Conservation (phyloP, 305 asterid species). For the Coffea humblotiana region DNA sequence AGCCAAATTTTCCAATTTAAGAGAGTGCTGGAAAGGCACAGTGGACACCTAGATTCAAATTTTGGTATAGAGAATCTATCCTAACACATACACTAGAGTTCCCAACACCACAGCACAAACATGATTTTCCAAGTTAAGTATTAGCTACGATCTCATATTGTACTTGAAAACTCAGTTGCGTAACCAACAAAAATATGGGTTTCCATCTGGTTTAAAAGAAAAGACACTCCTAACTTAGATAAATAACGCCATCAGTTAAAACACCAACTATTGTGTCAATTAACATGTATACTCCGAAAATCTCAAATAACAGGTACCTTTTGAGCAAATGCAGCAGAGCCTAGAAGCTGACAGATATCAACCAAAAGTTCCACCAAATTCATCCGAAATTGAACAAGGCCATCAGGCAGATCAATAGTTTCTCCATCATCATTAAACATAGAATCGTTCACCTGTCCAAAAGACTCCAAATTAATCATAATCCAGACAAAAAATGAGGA, state of each 20-base stretch:
- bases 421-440: slow-evolving; percentile 50
- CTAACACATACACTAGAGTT: not conserved
- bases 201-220: too few species aligned
- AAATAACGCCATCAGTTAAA: not conserved
- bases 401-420: slow-evolving; percentile 65
- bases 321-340: slow-evolving; percentile 56
- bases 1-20: not conserved
- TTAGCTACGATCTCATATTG: not conserved
- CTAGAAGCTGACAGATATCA: slow-evolving; percentile 74
- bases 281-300: not conserved
- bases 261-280: not conserved
- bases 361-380: slow-evolving; percentile 75
- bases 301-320: slow-evolving; percentile 46
- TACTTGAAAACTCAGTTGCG: slow-evolving; percentile 2
- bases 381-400: slow-evolving; percentile 76
- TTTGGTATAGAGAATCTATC: not conserved
- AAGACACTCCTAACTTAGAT: not conserved
- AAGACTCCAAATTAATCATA: too few species aligned
- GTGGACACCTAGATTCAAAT: not conserved
- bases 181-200: not conserved
- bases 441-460: slow-evolving; percentile 43
- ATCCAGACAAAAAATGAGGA: too few species aligned
- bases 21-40: not conserved
- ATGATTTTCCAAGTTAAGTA: slow-evolving; percentile 2
- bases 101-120: not conserved